phyloP scores from a whole-genome alignment of 495 filamentous ascomycete species.

The Penicillium salamii region DNA sequence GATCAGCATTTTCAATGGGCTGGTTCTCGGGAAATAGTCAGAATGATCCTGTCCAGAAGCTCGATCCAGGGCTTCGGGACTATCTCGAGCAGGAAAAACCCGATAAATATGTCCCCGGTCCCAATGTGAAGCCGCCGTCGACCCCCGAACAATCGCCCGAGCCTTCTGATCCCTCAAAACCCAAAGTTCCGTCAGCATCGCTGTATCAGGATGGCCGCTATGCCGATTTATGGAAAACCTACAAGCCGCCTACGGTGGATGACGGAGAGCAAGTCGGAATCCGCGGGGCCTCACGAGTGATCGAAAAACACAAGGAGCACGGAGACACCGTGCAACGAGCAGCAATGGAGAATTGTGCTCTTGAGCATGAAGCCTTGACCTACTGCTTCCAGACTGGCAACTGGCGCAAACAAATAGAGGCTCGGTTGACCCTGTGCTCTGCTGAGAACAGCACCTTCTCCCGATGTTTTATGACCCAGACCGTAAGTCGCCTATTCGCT shows the following conservation, averaged over 20 bases:
- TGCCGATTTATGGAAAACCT: constrained; percentile 88
- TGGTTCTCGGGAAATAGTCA: constrained; percentile 64
- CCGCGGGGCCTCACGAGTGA: constrained; percentile 66
- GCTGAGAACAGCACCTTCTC: constrained; percentile 67
- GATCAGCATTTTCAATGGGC: constrained; percentile 41
- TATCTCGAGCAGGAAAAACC: constrained; percentile 84
- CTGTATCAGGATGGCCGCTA: constrained; percentile 82
- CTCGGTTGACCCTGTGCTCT: constrained; percentile 69
- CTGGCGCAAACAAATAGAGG: constrained; percentile 40
- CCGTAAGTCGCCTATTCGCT: constrained; percentile 46
- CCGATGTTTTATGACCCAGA: constrained; percentile 79
- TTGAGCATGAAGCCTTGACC: constrained; percentile 73
- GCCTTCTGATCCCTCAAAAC: constrained; percentile 30
- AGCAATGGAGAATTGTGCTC: constrained; percentile 89
- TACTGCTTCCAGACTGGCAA: constrained; percentile 71
- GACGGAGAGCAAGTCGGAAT: constrained; percentile 51
- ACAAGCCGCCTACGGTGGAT: constrained; percentile 59
- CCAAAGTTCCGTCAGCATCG: constrained; percentile 54
- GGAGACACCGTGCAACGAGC: constrained; percentile 72
- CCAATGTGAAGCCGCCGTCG: constrained; percentile 22
- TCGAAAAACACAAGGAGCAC: constrained; percentile 81
- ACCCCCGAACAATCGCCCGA: constrained; percentile 18
- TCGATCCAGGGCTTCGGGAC: constrained; percentile 80
- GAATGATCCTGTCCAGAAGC: constrained; percentile 72
- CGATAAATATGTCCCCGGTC: constrained; percentile 61